Evolutionary conservation across 805 yeast species (phyloP), one percentile per base, ranked within the genome.

Genomic region (Nakazawaea laoshanensis): DNA sequence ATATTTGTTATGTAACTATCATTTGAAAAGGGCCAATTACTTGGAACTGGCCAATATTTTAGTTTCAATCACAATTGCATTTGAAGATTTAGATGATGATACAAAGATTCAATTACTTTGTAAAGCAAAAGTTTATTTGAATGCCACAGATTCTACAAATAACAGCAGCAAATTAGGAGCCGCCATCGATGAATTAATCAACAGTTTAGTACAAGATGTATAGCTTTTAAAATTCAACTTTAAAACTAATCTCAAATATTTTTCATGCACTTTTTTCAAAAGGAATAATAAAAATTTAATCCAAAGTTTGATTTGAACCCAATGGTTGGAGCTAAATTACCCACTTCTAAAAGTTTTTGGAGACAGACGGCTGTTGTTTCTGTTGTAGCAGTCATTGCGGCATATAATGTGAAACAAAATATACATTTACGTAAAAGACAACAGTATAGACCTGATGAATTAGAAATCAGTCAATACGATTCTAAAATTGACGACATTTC

Each of bases 1-100:
- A 4, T 85, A 85, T 43, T 57, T 92, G 39, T 61, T 92, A 37
- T 89, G 97, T 95, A 68, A 80, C 29, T 89, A 83, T 53, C 83
- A 84, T 47, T 87, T 95, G 14, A 85, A 80, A 53, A 73, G 83
- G 42, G 85, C 80, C 29, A 72, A 78, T 39, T 80, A 77, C 52
- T 77, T 71, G 45, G 76, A 77, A 23, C 95, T 97, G n/a, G 95
- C 96, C 0, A 72, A 72, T 42, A 81, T 83, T 15, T 61, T 86
- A 30, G 38, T 35, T 7, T 35, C 38, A 10, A 35, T 35, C 7
- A 30, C 38, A 3, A 30, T 35, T 22, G 35, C 35, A 22, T 35
- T 21, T 30, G 38, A 35, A 19, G 38, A 35, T 14, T 35, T 35
- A 20, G 35, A 35, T 18, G 38, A 35, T 14, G 29, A 35, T 14